These are phyloP conservation scores for Dioscorea zingiberensis DNA, from an alignment of 106 monocot species.

Conservation along the genomic window DNA sequence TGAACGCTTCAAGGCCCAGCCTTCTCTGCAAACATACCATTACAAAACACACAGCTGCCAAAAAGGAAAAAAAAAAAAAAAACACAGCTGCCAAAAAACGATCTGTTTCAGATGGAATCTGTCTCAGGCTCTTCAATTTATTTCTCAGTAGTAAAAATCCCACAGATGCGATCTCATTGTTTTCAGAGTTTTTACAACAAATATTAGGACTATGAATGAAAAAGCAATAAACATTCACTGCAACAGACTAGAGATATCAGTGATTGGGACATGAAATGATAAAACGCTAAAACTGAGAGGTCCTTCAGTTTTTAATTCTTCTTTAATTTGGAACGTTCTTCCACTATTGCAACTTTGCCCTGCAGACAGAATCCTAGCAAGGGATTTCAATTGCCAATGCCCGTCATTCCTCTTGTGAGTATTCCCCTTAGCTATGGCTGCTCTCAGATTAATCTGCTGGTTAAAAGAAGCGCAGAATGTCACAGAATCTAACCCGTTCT, in stretches of 20 bases:
- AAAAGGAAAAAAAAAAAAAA: too few species aligned
- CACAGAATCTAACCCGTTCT: conserved; percentile 7
- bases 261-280: conserved; percentile 38
- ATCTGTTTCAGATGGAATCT: too few species aligned
- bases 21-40: too few species aligned
- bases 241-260: conserved; percentile 2
- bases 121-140: too few species aligned
- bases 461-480: conserved; percentile 10
- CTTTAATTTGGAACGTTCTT: neutral
- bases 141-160: too few species aligned
- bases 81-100: too few species aligned
- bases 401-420: conserved; percentile 2
- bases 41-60: too few species aligned
- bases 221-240: too few species aligned
- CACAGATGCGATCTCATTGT: too few species aligned
- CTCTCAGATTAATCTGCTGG: conserved; percentile 18
- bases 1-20: too few species aligned
- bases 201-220: too few species aligned
- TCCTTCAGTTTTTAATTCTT: neutral
- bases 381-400: conserved; percentile 14
- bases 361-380: conserved; percentile 39
- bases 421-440: neutral
- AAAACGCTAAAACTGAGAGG: conserved; percentile 19
- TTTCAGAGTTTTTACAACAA: too few species aligned
- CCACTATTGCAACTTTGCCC: neutral